Evolutionary conservation across 208 protist genomes (phyloP).

Genomic region (Porcisia hertigi): DNA sequence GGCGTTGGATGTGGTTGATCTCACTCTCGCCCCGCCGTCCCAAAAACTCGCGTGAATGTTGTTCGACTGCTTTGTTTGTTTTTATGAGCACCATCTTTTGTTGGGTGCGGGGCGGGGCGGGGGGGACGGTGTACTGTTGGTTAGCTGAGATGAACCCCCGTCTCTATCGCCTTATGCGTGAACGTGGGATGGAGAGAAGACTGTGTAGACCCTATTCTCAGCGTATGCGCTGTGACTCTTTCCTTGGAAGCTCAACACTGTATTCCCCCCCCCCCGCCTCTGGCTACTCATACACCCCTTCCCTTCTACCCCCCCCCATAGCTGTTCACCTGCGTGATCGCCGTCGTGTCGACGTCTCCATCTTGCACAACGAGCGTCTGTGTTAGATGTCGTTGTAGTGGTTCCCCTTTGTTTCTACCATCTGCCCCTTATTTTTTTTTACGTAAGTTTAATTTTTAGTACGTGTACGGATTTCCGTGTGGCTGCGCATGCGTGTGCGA

Average conservation of each 20-base stretch:
- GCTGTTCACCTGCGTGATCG: neutral
- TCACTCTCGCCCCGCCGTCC: neutral
- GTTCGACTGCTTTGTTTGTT: neutral
- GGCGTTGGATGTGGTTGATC: neutral
- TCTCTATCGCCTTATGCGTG: neutral
- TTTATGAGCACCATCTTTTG: neutral
- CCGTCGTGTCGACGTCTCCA: neutral
- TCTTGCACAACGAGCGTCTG: neutral
- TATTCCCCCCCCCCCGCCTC: neutral
- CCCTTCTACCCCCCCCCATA: neutral
- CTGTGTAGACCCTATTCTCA: neutral
- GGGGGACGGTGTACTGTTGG: neutral
- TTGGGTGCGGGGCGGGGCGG: too few relatives aligned
- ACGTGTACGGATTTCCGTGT: neutral
- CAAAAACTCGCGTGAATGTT: neutral
- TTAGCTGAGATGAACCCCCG: neutral
- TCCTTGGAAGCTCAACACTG: neutral
- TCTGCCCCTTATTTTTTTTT: neutral
- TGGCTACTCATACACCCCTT: neutral
- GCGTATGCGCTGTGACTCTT: neutral
- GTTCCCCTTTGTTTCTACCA: neutral
- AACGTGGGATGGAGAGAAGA: neutral
- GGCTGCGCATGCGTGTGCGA: neutral
- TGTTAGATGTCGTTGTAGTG: neutral
- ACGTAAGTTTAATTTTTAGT: neutral